A percentile compares a stretch with the other conserved stretches of the same genome.
These are phyloP conservation scores for Sporothrix pseudoabietina DNA, from an alignment of 2,329 filamentous ascomycete species.

Conservation along the genomic window DNA sequence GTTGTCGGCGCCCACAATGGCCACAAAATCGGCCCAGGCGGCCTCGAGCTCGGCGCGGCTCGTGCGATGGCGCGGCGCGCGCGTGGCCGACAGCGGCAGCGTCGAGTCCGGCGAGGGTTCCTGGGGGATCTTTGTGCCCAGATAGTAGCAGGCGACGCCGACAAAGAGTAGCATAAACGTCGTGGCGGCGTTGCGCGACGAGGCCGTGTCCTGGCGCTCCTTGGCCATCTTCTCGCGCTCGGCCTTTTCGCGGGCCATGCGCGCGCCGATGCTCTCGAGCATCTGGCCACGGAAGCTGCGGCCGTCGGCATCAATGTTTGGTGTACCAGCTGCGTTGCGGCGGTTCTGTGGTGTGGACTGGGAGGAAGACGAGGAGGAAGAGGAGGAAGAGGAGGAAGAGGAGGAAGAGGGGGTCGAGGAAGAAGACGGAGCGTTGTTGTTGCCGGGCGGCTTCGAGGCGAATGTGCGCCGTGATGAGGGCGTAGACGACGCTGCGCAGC, in stretches of 20 bases:
- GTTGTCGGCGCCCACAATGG: constrained; percentile 64
- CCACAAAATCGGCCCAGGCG: constrained; percentile 69
- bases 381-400: not conserved
- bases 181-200: constrained; percentile 48
- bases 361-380: not conserved
- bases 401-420: not conserved
- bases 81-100: constrained; percentile 56
- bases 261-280: constrained; percentile 54
- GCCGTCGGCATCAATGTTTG: constrained; percentile 31
- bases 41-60: constrained; percentile 66
- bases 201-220: constrained; percentile 44
- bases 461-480: constrained; percentile 22
- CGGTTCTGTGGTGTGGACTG: not conserved
- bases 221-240: constrained; percentile 50
- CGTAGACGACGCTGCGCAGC: not conserved
- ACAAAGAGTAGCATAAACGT: constrained; percentile 57
- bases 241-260: constrained; percentile 52
- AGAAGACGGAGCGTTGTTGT: constrained; percentile 5
- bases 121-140: constrained; percentile 59
- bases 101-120: constrained; percentile 59
- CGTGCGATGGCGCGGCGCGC: constrained; percentile 58
- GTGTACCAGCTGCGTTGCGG: not conserved
- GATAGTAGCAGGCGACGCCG: constrained; percentile 57
- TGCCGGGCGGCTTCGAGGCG: constrained; percentile 32
- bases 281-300: constrained; percentile 56